These are phyloP conservation scores for Aspergillus pseudoviridinutans DNA, from an alignment of 2,329 filamentous ascomycete genomes.

Conservation along the genomic window DNA sequence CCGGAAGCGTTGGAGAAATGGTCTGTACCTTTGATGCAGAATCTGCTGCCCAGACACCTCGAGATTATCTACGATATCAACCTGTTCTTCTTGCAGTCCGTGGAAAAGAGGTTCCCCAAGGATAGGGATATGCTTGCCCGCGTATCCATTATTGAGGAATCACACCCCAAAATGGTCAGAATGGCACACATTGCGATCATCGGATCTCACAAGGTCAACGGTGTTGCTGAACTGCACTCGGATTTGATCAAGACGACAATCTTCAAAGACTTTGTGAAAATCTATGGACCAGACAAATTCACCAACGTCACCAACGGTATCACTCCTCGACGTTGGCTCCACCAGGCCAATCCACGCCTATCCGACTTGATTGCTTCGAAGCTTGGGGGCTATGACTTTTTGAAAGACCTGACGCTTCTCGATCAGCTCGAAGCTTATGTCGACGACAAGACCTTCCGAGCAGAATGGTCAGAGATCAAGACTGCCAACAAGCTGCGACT, in stretches of 20 bases:
- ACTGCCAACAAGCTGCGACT: conserved; percentile 90
- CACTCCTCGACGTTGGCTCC: conserved; percentile 90
- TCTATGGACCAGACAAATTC: conserved; percentile 96
- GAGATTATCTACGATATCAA: conserved; percentile 99
- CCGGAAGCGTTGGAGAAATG: conserved; percentile 98
- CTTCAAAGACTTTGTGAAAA: conserved; percentile 95
- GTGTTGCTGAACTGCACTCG: conserved; percentile 94
- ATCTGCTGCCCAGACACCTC: conserved; percentile 87
- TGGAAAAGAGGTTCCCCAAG: conserved; percentile 86
- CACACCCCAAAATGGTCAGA: conserved; percentile 93
- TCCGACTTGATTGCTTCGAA: conserved; percentile 91
- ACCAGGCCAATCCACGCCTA: conserved; percentile 91
- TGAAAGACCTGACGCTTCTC: conserved; percentile 84
- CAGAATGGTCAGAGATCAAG: conserved; percentile 96
- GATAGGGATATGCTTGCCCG: conserved; percentile 79
- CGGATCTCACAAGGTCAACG: conserved; percentile 98
- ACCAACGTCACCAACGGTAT: conserved; percentile 98
- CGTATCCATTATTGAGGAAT: conserved; percentile 98
- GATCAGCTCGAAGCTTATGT: conserved; percentile 81
- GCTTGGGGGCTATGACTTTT: conserved; percentile 74
- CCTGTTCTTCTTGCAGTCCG: conserved; percentile 81
- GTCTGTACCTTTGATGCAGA: conserved; percentile 88
- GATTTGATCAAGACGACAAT: conserved; percentile 99
- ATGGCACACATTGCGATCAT: conserved; percentile 96
- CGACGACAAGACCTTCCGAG: conserved; percentile 84